Conservation (phyloP, 768 basidiomycete species). For the Suillus subluteus region DNA sequence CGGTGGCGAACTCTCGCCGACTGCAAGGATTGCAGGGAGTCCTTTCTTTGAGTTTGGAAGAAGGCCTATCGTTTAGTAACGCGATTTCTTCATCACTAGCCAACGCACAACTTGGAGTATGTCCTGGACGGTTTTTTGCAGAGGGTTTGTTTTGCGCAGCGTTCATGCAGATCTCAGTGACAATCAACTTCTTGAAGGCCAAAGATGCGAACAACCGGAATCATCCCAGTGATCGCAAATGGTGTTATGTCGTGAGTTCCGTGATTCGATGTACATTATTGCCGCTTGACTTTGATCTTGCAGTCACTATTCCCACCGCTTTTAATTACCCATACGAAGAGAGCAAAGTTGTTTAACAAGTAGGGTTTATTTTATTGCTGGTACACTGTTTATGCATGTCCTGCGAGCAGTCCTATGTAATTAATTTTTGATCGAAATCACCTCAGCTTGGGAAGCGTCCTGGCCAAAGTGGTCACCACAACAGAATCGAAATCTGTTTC, state of each 20-base stretch:
- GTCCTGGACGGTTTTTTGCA: not conserved
- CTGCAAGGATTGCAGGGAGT: conserved; percentile 1
- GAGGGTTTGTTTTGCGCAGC: conserved; percentile 1
- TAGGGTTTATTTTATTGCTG: too few species aligned
- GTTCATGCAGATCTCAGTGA: not conserved
- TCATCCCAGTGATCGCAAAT: not conserved
- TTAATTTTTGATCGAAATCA: not conserved
- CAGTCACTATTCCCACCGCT: not conserved
- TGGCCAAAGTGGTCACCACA: too few species aligned
- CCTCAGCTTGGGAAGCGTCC: too few species aligned
- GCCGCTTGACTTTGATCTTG: not conserved
- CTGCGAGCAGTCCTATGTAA: not conserved
- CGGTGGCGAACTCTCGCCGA: not conserved
- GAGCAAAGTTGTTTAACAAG: not conserved
- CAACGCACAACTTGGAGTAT: too few species aligned
- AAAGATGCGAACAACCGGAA: not conserved
- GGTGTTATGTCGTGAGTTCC: not conserved
- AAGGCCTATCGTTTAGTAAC: not conserved
- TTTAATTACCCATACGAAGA: not conserved
- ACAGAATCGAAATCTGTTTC: too few species aligned
- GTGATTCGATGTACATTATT: not conserved
- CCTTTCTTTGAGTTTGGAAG: conserved; percentile 8
- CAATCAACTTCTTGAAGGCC: conserved; percentile 2
- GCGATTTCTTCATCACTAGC: too few species aligned
- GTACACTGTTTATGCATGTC: not conserved